These are phyloP conservation scores for Scheffersomyces coipomensis DNA, from an alignment of 805 yeast species.

Conservation along the genomic window DNA sequence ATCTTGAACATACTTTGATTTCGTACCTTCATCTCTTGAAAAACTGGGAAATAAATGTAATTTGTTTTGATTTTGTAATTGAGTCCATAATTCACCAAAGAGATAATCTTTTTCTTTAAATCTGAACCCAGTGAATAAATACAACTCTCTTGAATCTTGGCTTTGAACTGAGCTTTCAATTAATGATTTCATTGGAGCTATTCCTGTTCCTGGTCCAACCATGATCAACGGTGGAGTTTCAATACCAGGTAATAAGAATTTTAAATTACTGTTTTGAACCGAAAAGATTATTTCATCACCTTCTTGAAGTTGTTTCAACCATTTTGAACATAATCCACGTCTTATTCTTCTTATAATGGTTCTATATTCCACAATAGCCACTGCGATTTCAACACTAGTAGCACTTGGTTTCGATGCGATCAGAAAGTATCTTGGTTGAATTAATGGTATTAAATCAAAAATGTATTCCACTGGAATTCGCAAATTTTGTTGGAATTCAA, in stretches of 20 bases:
- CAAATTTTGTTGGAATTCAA: conserved; percentile 73
- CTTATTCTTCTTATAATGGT: conserved; percentile 77
- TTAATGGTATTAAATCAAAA: conserved; percentile 72
- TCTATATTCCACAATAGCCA: conserved; percentile 83
- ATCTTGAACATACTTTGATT: conserved; percentile 72
- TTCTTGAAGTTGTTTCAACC: conserved; percentile 52
- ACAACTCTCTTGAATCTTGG: conserved; percentile 31
- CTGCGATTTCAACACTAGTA: conserved; percentile 57
- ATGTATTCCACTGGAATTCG: conserved; percentile 73
- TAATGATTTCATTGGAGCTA: conserved; percentile 86
- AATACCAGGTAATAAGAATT: conserved; percentile 6
- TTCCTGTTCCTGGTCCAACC: conserved; percentile 93
- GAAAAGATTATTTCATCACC: conserved; percentile 56
- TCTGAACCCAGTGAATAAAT: conserved; percentile 77
- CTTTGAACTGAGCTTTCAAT: conserved; percentile 33
- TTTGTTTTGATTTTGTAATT: conserved; percentile 22
- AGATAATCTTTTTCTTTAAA: conserved; percentile 63
- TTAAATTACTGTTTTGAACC: conserved; percentile 43
- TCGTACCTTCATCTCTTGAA: conserved; percentile 46
- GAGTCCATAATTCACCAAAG: conserved; percentile 55
- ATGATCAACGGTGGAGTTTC: conserved; percentile 52
- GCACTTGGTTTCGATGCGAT: conserved; percentile 64
- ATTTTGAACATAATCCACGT: conserved; percentile 78
- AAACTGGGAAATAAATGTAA: conserved; percentile 42
- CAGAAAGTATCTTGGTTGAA: conserved; percentile 81